Conservation (phyloP, 495 filamentous ascomycete species). For the Daldinia caldariorum region DNA sequence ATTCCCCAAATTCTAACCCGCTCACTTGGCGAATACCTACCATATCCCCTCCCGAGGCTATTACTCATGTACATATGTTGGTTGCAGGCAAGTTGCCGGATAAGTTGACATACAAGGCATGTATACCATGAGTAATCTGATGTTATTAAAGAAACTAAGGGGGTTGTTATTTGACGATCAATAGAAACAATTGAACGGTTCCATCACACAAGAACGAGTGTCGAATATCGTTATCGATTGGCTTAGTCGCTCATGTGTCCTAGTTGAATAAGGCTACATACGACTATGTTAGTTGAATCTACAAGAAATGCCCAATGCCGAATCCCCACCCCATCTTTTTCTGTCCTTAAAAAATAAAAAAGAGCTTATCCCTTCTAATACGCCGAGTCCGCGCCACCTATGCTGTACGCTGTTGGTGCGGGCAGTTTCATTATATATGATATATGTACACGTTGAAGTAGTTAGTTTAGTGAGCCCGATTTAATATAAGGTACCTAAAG, state of each 20-base stretch:
- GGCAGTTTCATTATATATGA: slow-evolving; percentile 5
- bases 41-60: too few species aligned
- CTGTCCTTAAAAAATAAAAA: neutral
- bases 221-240: slow-evolving; percentile 3
- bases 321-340: neutral
- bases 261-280: slow-evolving; percentile 30
- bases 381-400: slow-evolving; percentile 28
- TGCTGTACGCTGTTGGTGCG: neutral
- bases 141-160: slow-evolving; percentile 26
- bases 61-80: too few species aligned
- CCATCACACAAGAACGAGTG: neutral
- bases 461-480: neutral
- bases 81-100: too few species aligned
- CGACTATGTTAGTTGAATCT: slow-evolving; percentile 10
- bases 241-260: slow-evolving; percentile 8
- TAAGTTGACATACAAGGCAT: too few species aligned
- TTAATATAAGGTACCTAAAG: neutral
- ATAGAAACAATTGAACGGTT: neutral
- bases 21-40: too few species aligned
- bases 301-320: slow-evolving; percentile 6
- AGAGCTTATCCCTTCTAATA: slow-evolving; percentile 12
- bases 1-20: too few species aligned
- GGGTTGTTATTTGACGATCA: slow-evolving; percentile 26
- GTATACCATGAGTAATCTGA: slow-evolving; percentile 2
- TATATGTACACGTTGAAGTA: slow-evolving; percentile 36